Conservation (phyloP, 495 filamentous ascomycete species). For the Hypomontagnella monticulosa region DNA sequence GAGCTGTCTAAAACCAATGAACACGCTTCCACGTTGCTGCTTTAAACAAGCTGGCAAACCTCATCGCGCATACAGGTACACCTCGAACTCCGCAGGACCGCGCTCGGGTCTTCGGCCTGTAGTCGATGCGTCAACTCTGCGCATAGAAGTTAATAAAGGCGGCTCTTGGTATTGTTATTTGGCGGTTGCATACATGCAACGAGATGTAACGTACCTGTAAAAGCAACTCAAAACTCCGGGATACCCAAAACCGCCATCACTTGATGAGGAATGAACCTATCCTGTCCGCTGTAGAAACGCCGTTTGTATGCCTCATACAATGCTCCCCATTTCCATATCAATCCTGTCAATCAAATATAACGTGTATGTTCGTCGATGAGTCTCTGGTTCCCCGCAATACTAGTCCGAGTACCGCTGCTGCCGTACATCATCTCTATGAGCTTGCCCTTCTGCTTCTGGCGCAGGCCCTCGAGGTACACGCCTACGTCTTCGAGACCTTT, state of each 20-base stretch:
- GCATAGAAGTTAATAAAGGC: slow-evolving; percentile 8
- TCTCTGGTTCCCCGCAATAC: slow-evolving; percentile 17
- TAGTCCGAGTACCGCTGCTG: slow-evolving; percentile 50
- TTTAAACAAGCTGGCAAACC: neutral
- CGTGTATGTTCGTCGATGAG: slow-evolving; percentile 26
- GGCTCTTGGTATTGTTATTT: neutral
- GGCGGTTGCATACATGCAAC: neutral
- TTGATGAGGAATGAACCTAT: too few species aligned
- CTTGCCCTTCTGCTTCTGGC: slow-evolving; percentile 82
- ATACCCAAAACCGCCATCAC: slow-evolving; percentile 5
- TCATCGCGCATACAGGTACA: slow-evolving; percentile 18
- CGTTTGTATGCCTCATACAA: neutral
- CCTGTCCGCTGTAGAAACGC: too few species aligned
- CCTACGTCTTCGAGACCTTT: slow-evolving; percentile 80
- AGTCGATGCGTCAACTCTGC: slow-evolving; percentile 10
- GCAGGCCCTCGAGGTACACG: slow-evolving; percentile 73
- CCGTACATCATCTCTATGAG: slow-evolving; percentile 84
- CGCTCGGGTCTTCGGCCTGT: neutral
- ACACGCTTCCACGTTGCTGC: neutral
- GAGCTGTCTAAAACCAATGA: slow-evolving; percentile 1
- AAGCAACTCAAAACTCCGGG: slow-evolving; percentile 27
- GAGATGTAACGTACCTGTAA: slow-evolving; percentile 24
- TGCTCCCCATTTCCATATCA: slow-evolving; percentile 7
- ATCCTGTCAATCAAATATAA: slow-evolving; percentile 19
- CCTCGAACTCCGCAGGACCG: neutral